Evolutionary conservation across 345 rosid genomes (phyloP), one percentile per base, ranked within the genome.

Genomic region (Arabis alpina): DNA sequence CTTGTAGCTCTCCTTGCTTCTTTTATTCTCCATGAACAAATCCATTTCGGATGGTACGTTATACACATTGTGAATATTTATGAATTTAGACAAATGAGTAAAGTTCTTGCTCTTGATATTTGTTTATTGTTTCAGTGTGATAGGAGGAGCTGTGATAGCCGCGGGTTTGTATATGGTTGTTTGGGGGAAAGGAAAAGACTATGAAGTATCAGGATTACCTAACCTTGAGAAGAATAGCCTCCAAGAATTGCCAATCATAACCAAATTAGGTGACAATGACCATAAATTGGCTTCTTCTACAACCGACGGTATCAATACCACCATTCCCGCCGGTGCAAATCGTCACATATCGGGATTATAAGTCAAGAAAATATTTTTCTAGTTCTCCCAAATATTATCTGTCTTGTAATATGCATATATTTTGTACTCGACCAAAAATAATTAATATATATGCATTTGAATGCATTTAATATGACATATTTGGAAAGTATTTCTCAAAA

Each of bases 181-280:
- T 55, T 86, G 87, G 92, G 93, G 90, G 0, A 86, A 87, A 71
- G 71, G 81, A 76, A 89, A 86, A 66, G 92, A 89, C 63, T 81
- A 70, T 57, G 59, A 70, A 32, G 48, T 32, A 7, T 61, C 71
- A 11, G 61, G 6, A 15, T 53, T 42, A 41, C 14, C 56, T 8
- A 41, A 10, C 8, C 44, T 42, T 7, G 61, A 48, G 3, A 79
- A 64, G 42, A 79, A 30, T 24, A 76, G 23, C 11, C 55, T 66
- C 16, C 78, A 55, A 16, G 74, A 81, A 68, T 72, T 87, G 45
- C 89, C 92, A 1, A 57, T 82, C 42, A 70, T 80, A 8, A 47
- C 45, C 13, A 70, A 27, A 9, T 40, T 34, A 34, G 37, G 25
- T 73, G 64, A 69, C 3, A 30, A 39, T 30, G 25, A 68, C 68